phyloP scores from a whole-genome alignment of 495 filamentous ascomycete genomes.

The Penicillium longicatenatum region DNA sequence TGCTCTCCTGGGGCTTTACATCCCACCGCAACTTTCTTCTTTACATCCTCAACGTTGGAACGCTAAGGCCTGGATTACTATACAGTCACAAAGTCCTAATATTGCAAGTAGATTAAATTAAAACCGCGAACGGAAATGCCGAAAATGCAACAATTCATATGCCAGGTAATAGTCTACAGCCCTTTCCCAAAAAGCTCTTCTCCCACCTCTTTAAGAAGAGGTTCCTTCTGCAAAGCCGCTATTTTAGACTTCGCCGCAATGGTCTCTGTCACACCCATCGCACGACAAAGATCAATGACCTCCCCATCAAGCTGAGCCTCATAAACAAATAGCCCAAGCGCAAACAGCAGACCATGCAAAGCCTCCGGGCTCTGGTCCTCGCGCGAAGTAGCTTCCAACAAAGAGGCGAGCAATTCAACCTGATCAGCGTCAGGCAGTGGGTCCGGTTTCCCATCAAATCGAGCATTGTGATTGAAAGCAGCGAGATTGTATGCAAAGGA shows the following conservation, averaged over 20 bases:
- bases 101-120: too few species aligned
- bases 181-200: constrained; percentile 47
- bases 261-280: constrained; percentile 65
- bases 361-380: constrained; percentile 71
- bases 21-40: too few species aligned
- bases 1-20: too few species aligned
- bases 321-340: constrained; percentile 74
- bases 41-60: too few species aligned
- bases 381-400: constrained; percentile 71
- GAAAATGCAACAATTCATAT: background rate
- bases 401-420: constrained; percentile 74
- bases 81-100: too few species aligned
- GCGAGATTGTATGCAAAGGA: constrained; percentile 85
- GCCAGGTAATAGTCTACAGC: constrained; percentile 17
- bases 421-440: constrained; percentile 66
- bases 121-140: background rate
- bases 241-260: constrained; percentile 54
- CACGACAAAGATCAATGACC: constrained; percentile 71
- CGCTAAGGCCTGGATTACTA: too few species aligned
- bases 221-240: constrained; percentile 53
- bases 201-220: constrained; percentile 62
- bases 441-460: constrained; percentile 59
- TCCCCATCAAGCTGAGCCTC: constrained; percentile 66
- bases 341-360: constrained; percentile 68
- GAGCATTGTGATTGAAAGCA: constrained; percentile 63